phyloP scores from a whole-genome alignment of 2,329 filamentous ascomycete species.

The Gnomoniopsis sp. region DNA sequence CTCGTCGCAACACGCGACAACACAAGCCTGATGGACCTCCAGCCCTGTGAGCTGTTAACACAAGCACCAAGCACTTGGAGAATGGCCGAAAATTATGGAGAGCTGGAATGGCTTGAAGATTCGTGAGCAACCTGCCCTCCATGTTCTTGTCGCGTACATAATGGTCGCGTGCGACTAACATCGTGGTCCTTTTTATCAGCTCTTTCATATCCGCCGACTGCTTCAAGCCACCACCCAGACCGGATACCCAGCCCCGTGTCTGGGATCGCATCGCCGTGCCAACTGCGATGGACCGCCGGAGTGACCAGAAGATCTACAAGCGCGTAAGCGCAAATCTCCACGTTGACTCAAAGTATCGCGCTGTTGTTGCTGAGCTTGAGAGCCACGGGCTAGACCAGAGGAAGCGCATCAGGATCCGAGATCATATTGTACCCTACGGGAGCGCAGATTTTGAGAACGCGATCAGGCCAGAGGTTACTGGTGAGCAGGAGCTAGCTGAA shows the following conservation, averaged over 20 bases:
- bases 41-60: neutral
- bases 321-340: conserved; percentile 23
- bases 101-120: conserved; percentile 10
- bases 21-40: neutral
- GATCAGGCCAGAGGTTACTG: conserved; percentile 1
- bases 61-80: neutral
- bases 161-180: neutral
- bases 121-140: neutral
- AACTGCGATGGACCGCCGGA: conserved; percentile 10
- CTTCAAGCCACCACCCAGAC: conserved; percentile 22
- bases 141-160: neutral
- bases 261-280: conserved; percentile 32
- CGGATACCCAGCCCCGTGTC: conserved; percentile 19
- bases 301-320: conserved; percentile 29
- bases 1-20: neutral
- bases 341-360: conserved; percentile 16
- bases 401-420: conserved; percentile 30
- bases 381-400: conserved; percentile 29
- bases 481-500: conserved; percentile 19
- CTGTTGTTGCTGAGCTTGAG: conserved; percentile 29
- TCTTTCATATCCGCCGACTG: conserved; percentile 21
- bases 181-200: conserved; percentile 3
- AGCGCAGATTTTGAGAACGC: conserved; percentile 28
- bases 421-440: conserved; percentile 30
- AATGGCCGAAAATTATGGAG: neutral